Evolutionary conservation across 257 asterid genomes (phyloP).

Genomic region (Galeopsis tetrahit): DNA sequence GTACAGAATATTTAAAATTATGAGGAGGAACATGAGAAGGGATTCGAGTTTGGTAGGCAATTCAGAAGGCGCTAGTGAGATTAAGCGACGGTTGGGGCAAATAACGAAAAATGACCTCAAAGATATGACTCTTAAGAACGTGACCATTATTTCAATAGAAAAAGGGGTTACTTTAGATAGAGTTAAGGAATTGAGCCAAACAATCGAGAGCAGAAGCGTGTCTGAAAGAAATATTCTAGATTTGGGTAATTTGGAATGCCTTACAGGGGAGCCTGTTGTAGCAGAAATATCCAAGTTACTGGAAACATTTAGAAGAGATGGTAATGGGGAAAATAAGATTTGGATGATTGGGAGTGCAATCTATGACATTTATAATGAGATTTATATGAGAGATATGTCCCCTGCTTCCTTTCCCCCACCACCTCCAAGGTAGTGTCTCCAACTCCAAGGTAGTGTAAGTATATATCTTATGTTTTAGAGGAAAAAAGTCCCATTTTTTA

Average conservation of each 20-base stretch:
- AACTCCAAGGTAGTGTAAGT: too few relatives aligned
- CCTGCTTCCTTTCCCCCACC: background rate
- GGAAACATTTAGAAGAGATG: constrained; percentile 41
- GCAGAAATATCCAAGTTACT: constrained; percentile 61
- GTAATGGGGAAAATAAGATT: constrained; percentile 35
- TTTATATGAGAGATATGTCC: background rate
- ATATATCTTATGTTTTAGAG: too few relatives aligned
- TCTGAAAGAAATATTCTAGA: too few relatives aligned
- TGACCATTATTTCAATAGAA: constrained; percentile 51
- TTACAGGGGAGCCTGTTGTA: constrained; percentile 60
- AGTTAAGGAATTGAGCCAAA: constrained; percentile 38
- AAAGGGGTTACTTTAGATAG: constrained; percentile 47
- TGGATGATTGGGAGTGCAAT: constrained; percentile 91
- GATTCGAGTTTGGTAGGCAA: constrained; percentile 80
- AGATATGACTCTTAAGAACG: constrained; percentile 46
- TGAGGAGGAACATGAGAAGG: constrained; percentile 51
- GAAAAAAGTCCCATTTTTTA: too few relatives aligned
- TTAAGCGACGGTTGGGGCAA: constrained; percentile 51
- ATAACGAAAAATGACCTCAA: constrained; percentile 51
- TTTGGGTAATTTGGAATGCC: constrained; percentile 54
- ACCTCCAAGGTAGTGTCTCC: background rate
- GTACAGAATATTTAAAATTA: too few relatives aligned
- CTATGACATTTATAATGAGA: constrained; percentile 44
- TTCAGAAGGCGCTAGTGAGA: constrained; percentile 54
- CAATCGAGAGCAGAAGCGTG: too few relatives aligned